phyloP scores from a whole-genome alignment of 257 asterid species.

The Rehmannia glutinosa region DNA sequence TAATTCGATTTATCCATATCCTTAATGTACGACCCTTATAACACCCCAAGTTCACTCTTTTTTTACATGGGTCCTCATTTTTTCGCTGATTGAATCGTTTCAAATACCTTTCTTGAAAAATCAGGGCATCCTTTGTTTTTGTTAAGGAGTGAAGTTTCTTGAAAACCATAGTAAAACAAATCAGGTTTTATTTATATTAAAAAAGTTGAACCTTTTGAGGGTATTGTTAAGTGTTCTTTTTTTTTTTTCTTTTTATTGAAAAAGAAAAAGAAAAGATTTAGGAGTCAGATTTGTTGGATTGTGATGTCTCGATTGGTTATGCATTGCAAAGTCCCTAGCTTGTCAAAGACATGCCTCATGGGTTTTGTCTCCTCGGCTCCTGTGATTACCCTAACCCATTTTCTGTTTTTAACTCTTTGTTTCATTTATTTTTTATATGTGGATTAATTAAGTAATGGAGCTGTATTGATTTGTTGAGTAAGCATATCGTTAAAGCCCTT shows the following conservation, averaged over 20 bases:
- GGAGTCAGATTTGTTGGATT: constrained; percentile 31
- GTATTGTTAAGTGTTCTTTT: no score
- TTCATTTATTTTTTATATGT: neutral
- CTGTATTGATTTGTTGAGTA: neutral
- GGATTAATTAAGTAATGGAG: neutral
- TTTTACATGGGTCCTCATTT: neutral
- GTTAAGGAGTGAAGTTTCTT: constrained; percentile 13
- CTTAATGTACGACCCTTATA: constrained; percentile 13
- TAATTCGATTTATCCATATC: constrained; percentile 34
- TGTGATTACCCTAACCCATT: constrained; percentile 54
- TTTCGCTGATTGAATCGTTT: constrained; percentile 11
- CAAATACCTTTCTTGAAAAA: constrained; percentile 8
- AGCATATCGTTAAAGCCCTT: no score
- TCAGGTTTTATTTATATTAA: neutral
- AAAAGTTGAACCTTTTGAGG: constrained; percentile 5
- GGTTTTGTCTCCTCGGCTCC: constrained; percentile 76
- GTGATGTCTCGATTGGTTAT: constrained; percentile 85
- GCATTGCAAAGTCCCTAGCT: constrained; percentile 70
- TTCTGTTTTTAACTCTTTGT: neutral
- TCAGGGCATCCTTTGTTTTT: constrained; percentile 19
- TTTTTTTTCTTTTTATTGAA: neutral
- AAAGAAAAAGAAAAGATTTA: constrained; percentile 23
- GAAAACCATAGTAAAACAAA: neutral
- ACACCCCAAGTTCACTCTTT: constrained; percentile 18
- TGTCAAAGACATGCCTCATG: constrained; percentile 78